Conservation (phyloP, 371 early-diverging fungal genomes). For the Blakeslea trispora region DNA sequence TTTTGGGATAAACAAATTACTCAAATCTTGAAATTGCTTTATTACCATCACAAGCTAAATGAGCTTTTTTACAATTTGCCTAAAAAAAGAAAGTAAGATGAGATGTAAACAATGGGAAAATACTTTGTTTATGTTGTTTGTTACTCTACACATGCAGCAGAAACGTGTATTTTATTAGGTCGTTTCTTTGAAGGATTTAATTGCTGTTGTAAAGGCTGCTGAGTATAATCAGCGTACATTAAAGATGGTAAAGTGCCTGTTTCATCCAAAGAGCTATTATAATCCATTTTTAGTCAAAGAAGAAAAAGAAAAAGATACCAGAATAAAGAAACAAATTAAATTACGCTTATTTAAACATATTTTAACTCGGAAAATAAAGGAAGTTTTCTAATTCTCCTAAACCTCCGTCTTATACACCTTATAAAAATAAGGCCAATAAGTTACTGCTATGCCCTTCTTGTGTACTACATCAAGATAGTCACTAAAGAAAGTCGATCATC, state of each 20-base stretch:
- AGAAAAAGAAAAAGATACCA: background rate
- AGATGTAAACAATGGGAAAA: background rate
- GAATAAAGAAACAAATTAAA: background rate
- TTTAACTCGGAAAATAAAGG: background rate
- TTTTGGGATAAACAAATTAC: background rate
- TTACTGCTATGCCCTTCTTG: background rate
- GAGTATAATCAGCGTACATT: constrained; percentile 11
- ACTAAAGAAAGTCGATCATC: background rate
- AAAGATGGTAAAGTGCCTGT: constrained; percentile 10
- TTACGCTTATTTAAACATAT: background rate
- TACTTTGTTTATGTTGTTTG: background rate
- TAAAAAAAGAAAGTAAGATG: constrained; percentile 2
- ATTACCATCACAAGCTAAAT: constrained; percentile 33
- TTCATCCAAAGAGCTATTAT: background rate
- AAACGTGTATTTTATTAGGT: constrained; percentile 17
- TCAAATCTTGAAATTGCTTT: no score
- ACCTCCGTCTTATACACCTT: background rate
- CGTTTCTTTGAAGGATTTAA: constrained; percentile 2
- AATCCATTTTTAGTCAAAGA: constrained; percentile 4
- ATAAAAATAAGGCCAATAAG: background rate
- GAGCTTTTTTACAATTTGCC: constrained; percentile 31
- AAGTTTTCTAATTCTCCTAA: constrained; percentile 13
- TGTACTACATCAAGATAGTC: background rate
- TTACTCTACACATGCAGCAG: constrained; percentile 20
- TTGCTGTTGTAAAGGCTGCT: background rate